Conservation (phyloP, 495 filamentous ascomycete species). For the Talaromyces wortmannii region DNA sequence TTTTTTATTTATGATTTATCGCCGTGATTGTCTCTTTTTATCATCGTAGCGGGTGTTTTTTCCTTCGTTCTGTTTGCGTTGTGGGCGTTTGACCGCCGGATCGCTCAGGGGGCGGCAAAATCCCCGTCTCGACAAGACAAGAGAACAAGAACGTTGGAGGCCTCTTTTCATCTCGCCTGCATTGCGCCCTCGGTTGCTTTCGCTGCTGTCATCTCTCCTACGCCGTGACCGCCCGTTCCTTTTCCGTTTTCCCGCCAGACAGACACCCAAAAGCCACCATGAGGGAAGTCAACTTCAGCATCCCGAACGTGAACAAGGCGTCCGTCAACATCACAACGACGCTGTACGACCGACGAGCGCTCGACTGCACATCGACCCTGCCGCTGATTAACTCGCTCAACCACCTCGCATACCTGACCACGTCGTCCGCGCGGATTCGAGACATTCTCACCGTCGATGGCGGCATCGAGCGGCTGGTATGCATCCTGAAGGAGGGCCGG, state of each 20-base stretch:
- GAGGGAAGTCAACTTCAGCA: conserved; percentile 99
- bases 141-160: background rate
- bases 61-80: conserved; percentile 4
- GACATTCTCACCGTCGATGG: conserved; percentile 98
- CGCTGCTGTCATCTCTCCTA: no score
- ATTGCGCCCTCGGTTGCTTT: no score
- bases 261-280: conserved; percentile 40
- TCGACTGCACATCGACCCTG: conserved; percentile 96
- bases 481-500: conserved; percentile 93
- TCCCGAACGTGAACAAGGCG: conserved; percentile 99
- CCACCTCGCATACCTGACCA: conserved; percentile 95
- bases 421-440: conserved; percentile 94
- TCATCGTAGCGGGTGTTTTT: conserved; percentile 1
- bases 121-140: background rate
- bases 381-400: conserved; percentile 98
- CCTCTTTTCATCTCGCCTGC: background rate
- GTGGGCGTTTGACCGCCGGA: background rate
- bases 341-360: conserved; percentile 91
- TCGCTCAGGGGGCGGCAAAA: background rate
- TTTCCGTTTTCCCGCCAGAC: no score
- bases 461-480: conserved; percentile 90
- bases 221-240: no score
- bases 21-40: background rate
- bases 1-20: conserved; percentile 7
- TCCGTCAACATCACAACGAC: conserved; percentile 98